Evolutionary conservation across 1,284 basidiomycete species (phyloP).

Genomic region (Rugosomyces carneus): DNA sequence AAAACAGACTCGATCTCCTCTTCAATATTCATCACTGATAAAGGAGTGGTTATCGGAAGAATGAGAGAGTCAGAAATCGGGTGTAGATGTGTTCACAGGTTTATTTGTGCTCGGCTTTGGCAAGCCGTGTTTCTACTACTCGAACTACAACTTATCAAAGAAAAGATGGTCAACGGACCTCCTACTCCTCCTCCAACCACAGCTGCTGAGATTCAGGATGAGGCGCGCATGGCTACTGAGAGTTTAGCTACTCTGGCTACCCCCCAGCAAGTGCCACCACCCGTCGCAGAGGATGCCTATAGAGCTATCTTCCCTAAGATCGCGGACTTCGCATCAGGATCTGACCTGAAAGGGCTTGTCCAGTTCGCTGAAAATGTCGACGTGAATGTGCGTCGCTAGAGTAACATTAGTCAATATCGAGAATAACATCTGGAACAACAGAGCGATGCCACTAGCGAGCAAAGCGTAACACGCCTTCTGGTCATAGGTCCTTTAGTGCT

Average conservation of each 20-base stretch:
- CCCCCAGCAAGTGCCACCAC: conserved; percentile 10
- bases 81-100: neutral
- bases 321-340: conserved; percentile 36
- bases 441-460: conserved; percentile 32
- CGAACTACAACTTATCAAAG: no score
- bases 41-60: neutral
- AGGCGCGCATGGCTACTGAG: conserved; percentile 23
- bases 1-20: conserved; percentile 82
- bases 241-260: conserved; percentile 2
- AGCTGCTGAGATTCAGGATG: conserved; percentile 48
- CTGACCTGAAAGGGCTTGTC: conserved; percentile 39
- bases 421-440: conserved; percentile 2
- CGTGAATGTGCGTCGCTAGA: conserved; percentile 35
- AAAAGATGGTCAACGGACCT: conserved; percentile 37
- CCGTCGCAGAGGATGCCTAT: conserved; percentile 28
- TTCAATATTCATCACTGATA: conserved; percentile 45
- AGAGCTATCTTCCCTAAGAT: conserved; percentile 37
- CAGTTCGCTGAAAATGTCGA: conserved; percentile 46
- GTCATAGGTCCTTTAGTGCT: conserved; percentile 53
- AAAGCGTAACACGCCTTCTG: conserved; percentile 40
- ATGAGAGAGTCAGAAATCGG: no score
- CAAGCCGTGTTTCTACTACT: neutral
- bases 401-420: neutral
- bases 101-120: neutral
- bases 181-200: conserved; percentile 56